Evolutionary conservation across 1,284 basidiomycete species (phyloP).

Genomic region (Microbotryum silenes-acaulis): DNA sequence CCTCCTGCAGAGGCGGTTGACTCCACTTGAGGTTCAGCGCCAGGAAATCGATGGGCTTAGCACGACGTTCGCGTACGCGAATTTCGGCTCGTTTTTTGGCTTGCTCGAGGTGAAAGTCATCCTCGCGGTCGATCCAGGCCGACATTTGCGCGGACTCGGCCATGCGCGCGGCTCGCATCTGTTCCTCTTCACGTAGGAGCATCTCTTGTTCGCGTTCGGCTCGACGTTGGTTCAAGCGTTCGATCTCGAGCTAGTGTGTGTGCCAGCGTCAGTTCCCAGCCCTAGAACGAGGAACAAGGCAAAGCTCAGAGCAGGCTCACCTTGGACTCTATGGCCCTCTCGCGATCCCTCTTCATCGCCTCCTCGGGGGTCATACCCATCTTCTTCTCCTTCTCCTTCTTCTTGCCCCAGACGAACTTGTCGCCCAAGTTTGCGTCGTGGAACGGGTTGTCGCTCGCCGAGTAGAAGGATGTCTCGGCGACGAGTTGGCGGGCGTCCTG

Average conservation of each 20-base stretch:
- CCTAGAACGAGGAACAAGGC: no score
- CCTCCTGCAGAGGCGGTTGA: conserved; percentile 38
- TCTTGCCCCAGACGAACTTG: conserved; percentile 98
- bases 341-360: conserved; percentile 67
- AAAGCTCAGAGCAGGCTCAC: conserved; percentile 24
- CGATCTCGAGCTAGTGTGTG: conserved; percentile 64
- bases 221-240: conserved; percentile 76
- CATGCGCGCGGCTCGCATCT: conserved; percentile 72
- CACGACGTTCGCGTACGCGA: conserved; percentile 86
- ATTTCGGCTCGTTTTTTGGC: conserved; percentile 84
- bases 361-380: conserved; percentile 73
- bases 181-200: conserved; percentile 82
- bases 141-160: conserved; percentile 95
- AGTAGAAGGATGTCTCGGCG: conserved; percentile 65
- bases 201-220: conserved; percentile 88
- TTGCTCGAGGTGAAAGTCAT: conserved; percentile 94
- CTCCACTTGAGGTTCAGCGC: conserved; percentile 78
- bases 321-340: conserved; percentile 78
- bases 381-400: conserved; percentile 90
- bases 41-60: conserved; percentile 90
- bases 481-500: conserved; percentile 47
- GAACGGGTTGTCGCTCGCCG: conserved; percentile 91
- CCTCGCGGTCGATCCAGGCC: conserved; percentile 95
- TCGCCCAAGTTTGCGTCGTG: conserved; percentile 91
- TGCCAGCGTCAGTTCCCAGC: no score